Evolutionary conservation across 495 filamentous ascomycete genomes (phyloP), one percentile per base, ranked within the genome.

Genomic region (Tetracladium marchalianum): DNA sequence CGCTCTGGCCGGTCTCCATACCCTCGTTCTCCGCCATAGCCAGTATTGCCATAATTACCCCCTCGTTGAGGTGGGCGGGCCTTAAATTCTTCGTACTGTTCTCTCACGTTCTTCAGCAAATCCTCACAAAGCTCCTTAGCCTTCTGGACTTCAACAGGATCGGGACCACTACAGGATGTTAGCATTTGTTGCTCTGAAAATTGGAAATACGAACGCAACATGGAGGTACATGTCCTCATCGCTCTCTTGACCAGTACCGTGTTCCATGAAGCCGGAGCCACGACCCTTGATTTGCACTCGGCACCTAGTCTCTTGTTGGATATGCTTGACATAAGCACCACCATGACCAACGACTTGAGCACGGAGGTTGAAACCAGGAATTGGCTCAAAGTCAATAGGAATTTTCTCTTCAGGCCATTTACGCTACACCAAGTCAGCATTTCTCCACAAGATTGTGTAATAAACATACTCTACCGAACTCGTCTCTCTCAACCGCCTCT

Each of bases 321-420:
- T 96, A 56, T 96, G 87, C 64, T 98, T 98, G 35, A 98, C 92
- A 57, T 96, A 94, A 17, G 83, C 78, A 42, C 92, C 92, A 31
- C 87, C 85, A 56, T 90, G 85, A 15, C 92, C 92, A 42, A 98
- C 92, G 37, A 98, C 89, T 56, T 95, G 87, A 37, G 92, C 92
- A 46, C 92, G 80, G 36, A 97, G 71, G 52, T 98, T 98, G 67
- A 98, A 98, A n/a, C 92, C 92, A 16, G 81, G 85, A 39, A 95
- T 78, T 1, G 89, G 84, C 50, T 97, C 90, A 22, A 98, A 80
- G 44, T 82, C 77, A 50, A 97, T 86, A 8, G 87, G 80, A 48
- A 98, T 93, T 47, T 82, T 84, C 64, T 95, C 89, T 57, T 96
- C 90, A 7, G 92, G 92, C 92, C 92, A 97, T 87, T 96, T 96